A percentile compares a stretch with the other conserved stretches of the same genome.
Conservation (phyloP, 768 basidiomycete genomes). For the Porphyrellus cyaneotinctus region DNA sequence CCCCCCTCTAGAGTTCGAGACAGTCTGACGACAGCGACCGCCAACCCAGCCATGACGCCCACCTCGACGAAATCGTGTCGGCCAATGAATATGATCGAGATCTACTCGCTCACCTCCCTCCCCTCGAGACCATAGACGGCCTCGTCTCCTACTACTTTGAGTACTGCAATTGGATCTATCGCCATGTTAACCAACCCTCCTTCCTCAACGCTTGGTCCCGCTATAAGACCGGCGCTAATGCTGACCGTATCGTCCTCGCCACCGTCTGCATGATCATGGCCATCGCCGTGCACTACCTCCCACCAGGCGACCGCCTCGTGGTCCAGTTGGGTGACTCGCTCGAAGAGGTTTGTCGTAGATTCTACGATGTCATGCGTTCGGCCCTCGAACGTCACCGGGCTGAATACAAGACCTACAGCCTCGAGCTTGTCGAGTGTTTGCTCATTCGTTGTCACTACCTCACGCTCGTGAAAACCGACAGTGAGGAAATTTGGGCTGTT, state of each 20-base stretch:
- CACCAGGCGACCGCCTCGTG: conserved; percentile 58
- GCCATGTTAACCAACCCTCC: conserved; percentile 62
- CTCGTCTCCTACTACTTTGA: conserved; percentile 78
- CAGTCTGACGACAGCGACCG: conserved; percentile 52
- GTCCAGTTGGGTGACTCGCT: conserved; percentile 47
- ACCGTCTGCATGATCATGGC: conserved; percentile 75
- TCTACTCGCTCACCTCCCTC: conserved; percentile 61
- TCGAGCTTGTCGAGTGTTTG: conserved; percentile 74
- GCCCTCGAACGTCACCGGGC: conserved; percentile 60
- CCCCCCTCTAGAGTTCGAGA: conserved; percentile 37
- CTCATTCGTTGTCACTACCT: conserved; percentile 70
- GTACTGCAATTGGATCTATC: conserved; percentile 86
- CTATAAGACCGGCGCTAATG: conserved; percentile 62
- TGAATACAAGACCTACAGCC: conserved; percentile 55
- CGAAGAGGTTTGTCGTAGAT: conserved; percentile 60
- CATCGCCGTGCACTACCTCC: conserved; percentile 68
- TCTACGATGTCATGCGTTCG: conserved; percentile 63
- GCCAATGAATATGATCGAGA: conserved; percentile 67
- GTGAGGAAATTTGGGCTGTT: conserved; percentile 78
- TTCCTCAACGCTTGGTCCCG: conserved; percentile 67
- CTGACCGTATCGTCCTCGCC: conserved; percentile 66
- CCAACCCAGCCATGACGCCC: conserved; percentile 48
- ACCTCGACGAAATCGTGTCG: conserved; percentile 37
- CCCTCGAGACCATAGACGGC: conserved; percentile 63
- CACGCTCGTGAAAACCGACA: conserved; percentile 67